Conservation (phyloP, 257 asterid species). For the Ophiorrhiza pumila region DNA sequence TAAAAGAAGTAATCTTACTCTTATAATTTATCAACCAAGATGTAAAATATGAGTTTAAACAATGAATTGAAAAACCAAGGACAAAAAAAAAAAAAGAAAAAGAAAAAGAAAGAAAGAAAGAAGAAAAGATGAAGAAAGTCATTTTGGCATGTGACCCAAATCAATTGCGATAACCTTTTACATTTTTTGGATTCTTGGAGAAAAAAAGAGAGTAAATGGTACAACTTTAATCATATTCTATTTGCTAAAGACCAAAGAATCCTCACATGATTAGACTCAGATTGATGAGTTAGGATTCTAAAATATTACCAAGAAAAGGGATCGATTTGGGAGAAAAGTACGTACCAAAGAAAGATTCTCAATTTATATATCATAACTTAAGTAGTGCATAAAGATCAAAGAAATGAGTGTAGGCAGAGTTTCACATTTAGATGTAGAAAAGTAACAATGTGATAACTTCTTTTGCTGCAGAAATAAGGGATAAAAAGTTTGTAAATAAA, state of each 20-base stretch:
- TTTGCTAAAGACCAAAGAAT: neutral
- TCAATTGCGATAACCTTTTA: too few species aligned
- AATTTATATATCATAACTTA: neutral
- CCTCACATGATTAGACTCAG: constrained; percentile 1
- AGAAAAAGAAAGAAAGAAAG: neutral
- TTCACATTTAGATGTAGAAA: neutral
- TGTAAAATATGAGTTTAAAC: too few species aligned
- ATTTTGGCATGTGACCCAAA: neutral
- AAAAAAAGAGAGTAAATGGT: too few species aligned
- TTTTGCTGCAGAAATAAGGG: neutral
- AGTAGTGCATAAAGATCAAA: constrained; percentile 10
- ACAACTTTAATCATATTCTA: too few species aligned
- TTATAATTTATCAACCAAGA: too few species aligned
- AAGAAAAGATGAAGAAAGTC: too few species aligned
- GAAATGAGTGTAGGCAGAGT: neutral
- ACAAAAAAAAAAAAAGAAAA: neutral
- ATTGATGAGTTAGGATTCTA: neutral
- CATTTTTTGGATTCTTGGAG: neutral
- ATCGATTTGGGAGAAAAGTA: neutral
- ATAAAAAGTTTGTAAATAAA: neutral
- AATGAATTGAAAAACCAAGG: too few species aligned
- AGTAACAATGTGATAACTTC: neutral
- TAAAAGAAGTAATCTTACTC: too few species aligned
- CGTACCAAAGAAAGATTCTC: constrained; percentile 11
- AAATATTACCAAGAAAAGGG: neutral